Base-by-base conservation (phyloP, 176 grass and related monocot species). In the Oropetium thomaeum region DNA sequence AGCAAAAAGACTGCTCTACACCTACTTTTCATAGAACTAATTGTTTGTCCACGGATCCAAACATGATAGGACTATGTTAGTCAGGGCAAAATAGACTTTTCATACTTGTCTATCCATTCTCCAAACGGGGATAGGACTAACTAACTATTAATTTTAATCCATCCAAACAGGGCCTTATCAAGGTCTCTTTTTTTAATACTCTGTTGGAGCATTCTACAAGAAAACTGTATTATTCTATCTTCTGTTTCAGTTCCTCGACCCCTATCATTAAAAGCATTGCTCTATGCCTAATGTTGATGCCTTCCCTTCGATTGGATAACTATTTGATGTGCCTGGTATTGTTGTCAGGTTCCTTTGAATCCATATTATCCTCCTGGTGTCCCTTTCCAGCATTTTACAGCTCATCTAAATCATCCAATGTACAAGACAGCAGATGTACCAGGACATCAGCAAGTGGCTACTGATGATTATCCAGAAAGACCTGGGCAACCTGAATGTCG, bases 401-500 rank as follows among this genome's bases (percentile, higher is more conserved):
- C 88, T 53, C 69, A 60, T 72, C 66, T 83, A 32, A 89, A 71
- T 83, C 82, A 89, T 79, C 67, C 65, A 23, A 91, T 79, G 65
- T 86, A 86, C 64, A 76, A 74, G 62, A 59, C 69, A 48, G 37
- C 64, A 23, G 79, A 90, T 67, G 40, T 90, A 70, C 28, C 54
- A 62, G 86, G 65, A 58, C 83, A 81, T 79, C 89, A 82, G 58
- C 86, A 82, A 77, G 28, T 66, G 29, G 40, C 80, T 47, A 68
- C 82, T 32, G 84, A 92, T 5, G 90, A 93, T 63, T 96, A 96
- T 68, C 92, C 89, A 4, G 92, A 96, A 65, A 96, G 92, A 76
- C 92, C 89, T 79, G 89, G 87, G 41, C 86, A 87, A 69, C 88
- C 88, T 54, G 93, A 97, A 65, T 97, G 93, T 20, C 93, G 90